Percentiles rank a stretch among this genome's conserved stretches.
phyloP scores from a whole-genome alignment of 345 rosid genomes.

The Eucalyptus camaldulensis region DNA sequence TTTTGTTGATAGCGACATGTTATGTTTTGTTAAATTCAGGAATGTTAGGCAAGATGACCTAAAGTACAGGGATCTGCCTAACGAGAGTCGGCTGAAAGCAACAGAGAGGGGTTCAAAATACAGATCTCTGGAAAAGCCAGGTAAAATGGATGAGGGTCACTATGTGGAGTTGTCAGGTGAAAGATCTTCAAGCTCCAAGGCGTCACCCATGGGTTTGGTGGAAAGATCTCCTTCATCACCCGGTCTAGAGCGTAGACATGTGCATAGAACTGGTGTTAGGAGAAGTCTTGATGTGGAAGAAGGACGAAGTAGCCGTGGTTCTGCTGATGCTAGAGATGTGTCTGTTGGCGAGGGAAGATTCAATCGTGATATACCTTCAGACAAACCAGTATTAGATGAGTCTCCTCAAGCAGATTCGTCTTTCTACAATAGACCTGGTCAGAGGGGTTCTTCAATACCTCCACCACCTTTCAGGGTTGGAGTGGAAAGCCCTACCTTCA shows the following conservation, averaged over 20 bases:
- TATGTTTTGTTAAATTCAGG: slow-evolving; percentile 20
- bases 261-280: slow-evolving; percentile 38
- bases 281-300: slow-evolving; percentile 69
- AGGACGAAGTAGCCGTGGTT: slow-evolving; percentile 42
- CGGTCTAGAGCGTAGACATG: slow-evolving; percentile 64
- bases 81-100: slow-evolving; percentile 46
- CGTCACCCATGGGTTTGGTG: slow-evolving; percentile 49
- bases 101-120: slow-evolving; percentile 52
- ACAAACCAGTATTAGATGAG: slow-evolving; percentile 50
- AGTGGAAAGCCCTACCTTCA: slow-evolving; percentile 48
- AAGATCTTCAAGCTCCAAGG: slow-evolving; percentile 63
- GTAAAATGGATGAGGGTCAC: slow-evolving; percentile 55
- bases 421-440: slow-evolving; percentile 42
- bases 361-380: slow-evolving; percentile 31
- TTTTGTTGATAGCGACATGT: neutral
- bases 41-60: slow-evolving; percentile 31
- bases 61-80: slow-evolving; percentile 26
- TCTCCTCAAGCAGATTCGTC: slow-evolving; percentile 46
- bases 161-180: slow-evolving; percentile 50
- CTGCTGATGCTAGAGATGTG: slow-evolving; percentile 38
- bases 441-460: slow-evolving; percentile 35
- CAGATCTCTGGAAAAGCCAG: slow-evolving; percentile 41
- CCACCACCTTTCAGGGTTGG: slow-evolving; percentile 64
- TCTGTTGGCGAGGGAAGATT: slow-evolving; percentile 44
- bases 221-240: slow-evolving; percentile 82